A percentile compares a stretch with the other conserved stretches of the same genome.
Evolutionary conservation across 2,329 filamentous ascomycete genomes (phyloP).

Genomic region (Lasiodiplodia citricola): DNA sequence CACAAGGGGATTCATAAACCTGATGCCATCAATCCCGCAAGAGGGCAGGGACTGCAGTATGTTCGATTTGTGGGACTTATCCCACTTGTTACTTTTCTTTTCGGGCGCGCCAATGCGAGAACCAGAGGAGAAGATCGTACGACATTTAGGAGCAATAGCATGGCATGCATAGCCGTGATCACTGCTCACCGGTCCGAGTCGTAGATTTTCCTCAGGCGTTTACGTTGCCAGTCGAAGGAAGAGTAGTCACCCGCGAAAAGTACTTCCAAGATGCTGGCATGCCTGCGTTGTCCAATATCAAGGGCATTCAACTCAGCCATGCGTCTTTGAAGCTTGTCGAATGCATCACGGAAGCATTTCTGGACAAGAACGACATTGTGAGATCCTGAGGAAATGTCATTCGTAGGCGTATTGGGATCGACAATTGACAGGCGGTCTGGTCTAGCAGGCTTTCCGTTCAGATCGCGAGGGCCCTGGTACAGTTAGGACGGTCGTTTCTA

Average conservation of each 20-base stretch:
- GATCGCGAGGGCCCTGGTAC: conserved; percentile 27
- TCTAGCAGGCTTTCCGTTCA: conserved; percentile 41
- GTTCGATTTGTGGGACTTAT: neutral
- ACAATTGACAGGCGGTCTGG: conserved; percentile 78
- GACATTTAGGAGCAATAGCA: neutral
- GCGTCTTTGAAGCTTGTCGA: conserved; percentile 50
- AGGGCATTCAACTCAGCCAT: conserved; percentile 58
- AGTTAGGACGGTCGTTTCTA: conserved; percentile 2
- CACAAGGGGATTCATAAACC: neutral
- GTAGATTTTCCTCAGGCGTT: conserved; percentile 41
- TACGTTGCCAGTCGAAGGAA: conserved; percentile 72
- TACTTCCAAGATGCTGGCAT: conserved; percentile 69
- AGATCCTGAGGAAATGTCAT: conserved; percentile 91
- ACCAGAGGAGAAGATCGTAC: neutral
- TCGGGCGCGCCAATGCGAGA: neutral
- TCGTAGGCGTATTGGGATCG: conserved; percentile 82
- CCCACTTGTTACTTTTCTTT: neutral
- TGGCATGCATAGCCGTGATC: neutral
- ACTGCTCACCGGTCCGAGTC: conserved; percentile 4
- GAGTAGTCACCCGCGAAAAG: conserved; percentile 81
- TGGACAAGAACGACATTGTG: conserved; percentile 71
- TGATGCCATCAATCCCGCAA: neutral
- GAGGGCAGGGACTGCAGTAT: neutral
- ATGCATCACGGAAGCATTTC: conserved; percentile 65
- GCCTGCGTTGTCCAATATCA: conserved; percentile 35